Evolutionary conservation across 2,329 filamentous ascomycete genomes (phyloP).

Genomic region (Rasamsonia emersonii): DNA sequence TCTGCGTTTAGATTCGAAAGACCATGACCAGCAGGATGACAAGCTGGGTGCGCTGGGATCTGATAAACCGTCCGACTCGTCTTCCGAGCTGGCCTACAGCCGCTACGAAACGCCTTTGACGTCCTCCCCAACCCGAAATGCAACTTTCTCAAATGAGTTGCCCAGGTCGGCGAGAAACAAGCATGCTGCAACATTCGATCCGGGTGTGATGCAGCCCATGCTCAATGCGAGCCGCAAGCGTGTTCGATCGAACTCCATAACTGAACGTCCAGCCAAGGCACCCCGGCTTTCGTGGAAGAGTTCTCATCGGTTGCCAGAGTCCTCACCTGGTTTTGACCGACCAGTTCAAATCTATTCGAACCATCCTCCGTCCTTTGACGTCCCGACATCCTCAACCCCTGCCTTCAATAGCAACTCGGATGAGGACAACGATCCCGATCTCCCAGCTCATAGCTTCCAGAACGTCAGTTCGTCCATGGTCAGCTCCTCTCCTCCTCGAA

Average conservation of each 20-base stretch:
- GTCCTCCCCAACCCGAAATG: slow-evolving; percentile 75
- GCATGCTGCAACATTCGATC: slow-evolving; percentile 37
- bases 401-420: slow-evolving; percentile 37
- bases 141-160: slow-evolving; percentile 77
- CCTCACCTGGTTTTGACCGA: slow-evolving; percentile 73
- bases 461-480: slow-evolving; percentile 43
- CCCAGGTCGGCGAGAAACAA: slow-evolving; percentile 44
- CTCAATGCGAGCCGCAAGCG: slow-evolving; percentile 55
- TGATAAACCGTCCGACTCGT: slow-evolving; percentile 78
- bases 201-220: slow-evolving; percentile 35
- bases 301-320: slow-evolving; percentile 67
- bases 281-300: slow-evolving; percentile 65
- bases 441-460: slow-evolving; percentile 48
- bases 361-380: slow-evolving; percentile 65
- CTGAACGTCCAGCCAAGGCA: slow-evolving; percentile 49
- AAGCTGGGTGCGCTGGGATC: slow-evolving; percentile 55
- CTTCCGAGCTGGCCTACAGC: slow-evolving; percentile 67
- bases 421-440: slow-evolving; percentile 75
- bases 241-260: slow-evolving; percentile 55
- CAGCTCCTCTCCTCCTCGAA: slow-evolving; percentile 74
- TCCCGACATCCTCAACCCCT: slow-evolving; percentile 55
- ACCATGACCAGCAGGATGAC: slow-evolving; percentile 69
- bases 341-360: slow-evolving; percentile 68
- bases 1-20: slow-evolving; percentile 69
- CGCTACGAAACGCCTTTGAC: slow-evolving; percentile 48